A percentile compares a stretch with the other conserved stretches of the same genome.
phyloP scores from a whole-genome alignment of 2,329 filamentous ascomycete genomes.

The Emmonsiellopsis sp. region DNA sequence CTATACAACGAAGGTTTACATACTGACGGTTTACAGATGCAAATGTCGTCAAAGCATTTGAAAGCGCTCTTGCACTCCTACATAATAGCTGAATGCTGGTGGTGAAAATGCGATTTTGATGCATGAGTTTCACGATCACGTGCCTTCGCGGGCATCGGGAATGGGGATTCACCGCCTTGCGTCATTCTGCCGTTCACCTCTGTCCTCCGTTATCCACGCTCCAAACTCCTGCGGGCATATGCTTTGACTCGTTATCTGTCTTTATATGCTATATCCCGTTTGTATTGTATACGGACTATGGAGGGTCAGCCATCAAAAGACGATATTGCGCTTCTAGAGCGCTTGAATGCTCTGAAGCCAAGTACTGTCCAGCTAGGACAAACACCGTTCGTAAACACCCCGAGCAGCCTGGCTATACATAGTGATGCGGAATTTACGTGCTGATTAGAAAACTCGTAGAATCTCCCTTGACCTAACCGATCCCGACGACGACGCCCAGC shows the following conservation, averaged over 20 bases:
- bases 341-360: constrained; percentile 26
- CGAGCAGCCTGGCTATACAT: not conserved
- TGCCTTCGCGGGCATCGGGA: too few relatives aligned
- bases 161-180: constrained; percentile 1
- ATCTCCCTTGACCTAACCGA: constrained; percentile 1
- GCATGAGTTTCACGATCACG: not conserved
- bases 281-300: constrained; percentile 10
- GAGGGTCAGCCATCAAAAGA: constrained; percentile 11
- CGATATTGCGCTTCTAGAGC: constrained; percentile 22
- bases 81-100: constrained; percentile 20
- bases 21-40: constrained; percentile 22
- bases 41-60: constrained; percentile 40
- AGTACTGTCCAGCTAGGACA: constrained; percentile 23
- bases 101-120: not conserved
- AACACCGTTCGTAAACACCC: constrained; percentile 16
- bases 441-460: constrained; percentile 4
- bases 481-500: constrained; percentile 1
- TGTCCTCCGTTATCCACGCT: not conserved
- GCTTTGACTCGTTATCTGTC: not conserved
- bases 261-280: not conserved
- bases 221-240: not conserved
- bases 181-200: constrained; percentile 6
- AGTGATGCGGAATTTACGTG: constrained; percentile 4
- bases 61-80: constrained; percentile 38
- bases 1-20: not conserved